These are phyloP conservation scores for Metarhizium guizhouense DNA, from an alignment of 2,329 filamentous ascomycete species.

Conservation along the genomic window DNA sequence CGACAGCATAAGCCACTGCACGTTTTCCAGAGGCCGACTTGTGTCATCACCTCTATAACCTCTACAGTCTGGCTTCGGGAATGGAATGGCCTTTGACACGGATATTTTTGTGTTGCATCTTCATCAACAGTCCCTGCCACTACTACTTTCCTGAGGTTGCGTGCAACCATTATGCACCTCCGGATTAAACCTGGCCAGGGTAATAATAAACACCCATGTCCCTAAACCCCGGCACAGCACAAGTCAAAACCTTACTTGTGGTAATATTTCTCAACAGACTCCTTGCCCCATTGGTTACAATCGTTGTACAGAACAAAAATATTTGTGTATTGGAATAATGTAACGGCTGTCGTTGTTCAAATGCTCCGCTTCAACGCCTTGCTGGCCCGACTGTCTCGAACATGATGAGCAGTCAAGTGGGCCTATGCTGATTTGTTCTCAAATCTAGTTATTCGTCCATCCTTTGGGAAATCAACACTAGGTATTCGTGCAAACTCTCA, in stretches of 20 bases:
- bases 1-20: no score
- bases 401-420: not conserved
- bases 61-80: no score
- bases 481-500: not conserved
- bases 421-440: slow-evolving; percentile 1
- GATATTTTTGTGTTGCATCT: no score
- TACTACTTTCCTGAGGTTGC: no score
- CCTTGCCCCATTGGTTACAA: not conserved
- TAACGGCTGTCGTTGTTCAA: slow-evolving; percentile 1
- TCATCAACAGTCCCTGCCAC: no score
- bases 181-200: not conserved
- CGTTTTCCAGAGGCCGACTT: no score
- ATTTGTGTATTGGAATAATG: not conserved
- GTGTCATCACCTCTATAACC: no score
- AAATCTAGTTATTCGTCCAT: not conserved
- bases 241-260: not conserved
- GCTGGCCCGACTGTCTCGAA: not conserved
- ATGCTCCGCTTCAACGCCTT: slow-evolving; percentile 8
- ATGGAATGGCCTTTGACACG: no score
- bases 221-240: not conserved
- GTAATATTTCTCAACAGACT: not conserved
- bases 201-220: not conserved
- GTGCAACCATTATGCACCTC: not conserved
- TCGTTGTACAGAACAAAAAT: not conserved
- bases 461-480: not conserved